Percentiles rank a stretch among this genome's conserved stretches.
Evolutionary conservation across 805 yeast genomes (phyloP).

Genomic region (Myxozyma geophila): DNA sequence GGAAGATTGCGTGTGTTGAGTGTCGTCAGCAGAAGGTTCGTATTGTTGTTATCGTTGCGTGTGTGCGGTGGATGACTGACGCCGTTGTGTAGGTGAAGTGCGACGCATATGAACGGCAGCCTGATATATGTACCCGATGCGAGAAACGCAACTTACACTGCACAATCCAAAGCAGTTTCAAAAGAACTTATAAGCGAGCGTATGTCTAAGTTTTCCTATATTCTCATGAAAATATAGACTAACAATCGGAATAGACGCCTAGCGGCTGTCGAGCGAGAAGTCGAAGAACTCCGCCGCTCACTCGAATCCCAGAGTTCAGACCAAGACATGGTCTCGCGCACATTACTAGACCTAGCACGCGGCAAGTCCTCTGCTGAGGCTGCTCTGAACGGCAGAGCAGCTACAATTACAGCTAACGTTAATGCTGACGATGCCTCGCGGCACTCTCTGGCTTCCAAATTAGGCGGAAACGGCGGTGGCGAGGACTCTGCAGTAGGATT

Average conservation of each 20-base stretch:
- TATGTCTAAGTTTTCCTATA: conserved; percentile 46
- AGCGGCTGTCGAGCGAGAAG: conserved; percentile 69
- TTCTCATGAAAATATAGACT: not conserved
- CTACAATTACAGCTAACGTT: not conserved
- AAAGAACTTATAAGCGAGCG: conserved; percentile 87
- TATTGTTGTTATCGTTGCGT: not conserved
- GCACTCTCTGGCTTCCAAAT: not conserved
- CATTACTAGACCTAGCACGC: conserved; percentile 33
- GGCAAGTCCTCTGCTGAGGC: conserved; percentile 24
- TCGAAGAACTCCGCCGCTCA: conserved; percentile 66
- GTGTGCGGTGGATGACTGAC: not conserved
- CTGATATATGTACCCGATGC: conserved; percentile 84
- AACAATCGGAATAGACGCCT: conserved; percentile 41
- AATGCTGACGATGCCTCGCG: not conserved
- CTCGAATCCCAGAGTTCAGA: conserved; percentile 43
- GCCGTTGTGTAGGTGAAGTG: conserved; percentile 60
- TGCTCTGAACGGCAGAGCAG: conserved; percentile 1
- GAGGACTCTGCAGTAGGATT: not conserved
- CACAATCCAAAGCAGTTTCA: conserved; percentile 76
- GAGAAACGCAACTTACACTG: conserved; percentile 70
- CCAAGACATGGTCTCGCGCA: conserved; percentile 32
- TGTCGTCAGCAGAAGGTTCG: conserved; percentile 87
- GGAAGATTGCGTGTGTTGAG: conserved; percentile 83
- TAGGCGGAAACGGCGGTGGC: no score
- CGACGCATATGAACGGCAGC: conserved; percentile 77